A percentile compares a stretch with the other conserved stretches of the same genome.
Conservation (phyloP, 805 yeast genomes). For the Kuraishia ogatae region DNA sequence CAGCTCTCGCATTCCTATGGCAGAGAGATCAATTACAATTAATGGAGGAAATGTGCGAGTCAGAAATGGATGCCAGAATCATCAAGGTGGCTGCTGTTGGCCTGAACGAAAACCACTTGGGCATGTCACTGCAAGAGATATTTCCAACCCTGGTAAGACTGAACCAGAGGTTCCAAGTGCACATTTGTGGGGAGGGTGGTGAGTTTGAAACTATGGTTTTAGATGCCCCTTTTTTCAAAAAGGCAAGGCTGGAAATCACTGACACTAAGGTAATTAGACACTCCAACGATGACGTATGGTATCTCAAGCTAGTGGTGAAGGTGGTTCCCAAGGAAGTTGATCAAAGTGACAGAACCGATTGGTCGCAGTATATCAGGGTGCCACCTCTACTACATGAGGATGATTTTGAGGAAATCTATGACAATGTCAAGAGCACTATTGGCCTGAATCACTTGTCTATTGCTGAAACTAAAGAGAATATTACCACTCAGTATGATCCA, state of each 20-base stretch:
- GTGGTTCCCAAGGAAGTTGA: constrained; percentile 21
- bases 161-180: constrained; percentile 67
- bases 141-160: constrained; percentile 49
- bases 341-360: constrained; percentile 6
- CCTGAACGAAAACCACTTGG: constrained; percentile 55
- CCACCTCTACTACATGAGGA: constrained; percentile 33
- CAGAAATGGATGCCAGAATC: constrained; percentile 65
- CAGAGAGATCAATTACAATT: constrained; percentile 74
- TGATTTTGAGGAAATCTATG: constrained; percentile 1
- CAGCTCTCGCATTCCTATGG: constrained; percentile 78
- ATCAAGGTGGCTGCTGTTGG: constrained; percentile 95
- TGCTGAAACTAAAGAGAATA: neutral
- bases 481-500: neutral
- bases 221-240: constrained; percentile 77
- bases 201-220: constrained; percentile 92
- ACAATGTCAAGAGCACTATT: neutral
- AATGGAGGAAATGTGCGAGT: constrained; percentile 71
- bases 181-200: constrained; percentile 98
- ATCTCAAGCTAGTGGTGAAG: constrained; percentile 43
- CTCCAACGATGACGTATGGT: constrained; percentile 63
- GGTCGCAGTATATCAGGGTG: constrained; percentile 9
- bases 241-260: constrained; percentile 36
- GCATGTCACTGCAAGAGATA: constrained; percentile 54
- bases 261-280: constrained; percentile 33
- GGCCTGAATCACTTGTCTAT: neutral